Conservation (phyloP, 805 yeast genomes). For the Saturnispora quitensis region DNA sequence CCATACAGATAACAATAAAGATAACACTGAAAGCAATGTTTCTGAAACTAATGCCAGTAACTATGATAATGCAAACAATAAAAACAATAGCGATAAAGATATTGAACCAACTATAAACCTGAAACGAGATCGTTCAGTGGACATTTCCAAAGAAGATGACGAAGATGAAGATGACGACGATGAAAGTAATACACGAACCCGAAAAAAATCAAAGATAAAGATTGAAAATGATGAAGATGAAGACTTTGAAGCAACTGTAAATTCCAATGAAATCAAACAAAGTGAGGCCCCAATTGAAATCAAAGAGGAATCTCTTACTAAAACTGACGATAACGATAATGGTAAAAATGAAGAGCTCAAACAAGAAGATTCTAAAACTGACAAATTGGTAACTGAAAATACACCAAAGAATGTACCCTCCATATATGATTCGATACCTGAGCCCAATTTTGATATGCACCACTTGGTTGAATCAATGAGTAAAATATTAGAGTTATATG, state of each 20-base stretch:
- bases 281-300: background rate
- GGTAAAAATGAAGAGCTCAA: background rate
- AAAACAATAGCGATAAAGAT: background rate
- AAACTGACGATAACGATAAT: slow-evolving; percentile 8
- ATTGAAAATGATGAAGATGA: slow-evolving; percentile 6
- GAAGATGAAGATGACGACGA: slow-evolving; percentile 13
- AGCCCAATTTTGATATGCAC: slow-evolving; percentile 11
- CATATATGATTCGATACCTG: slow-evolving; percentile 23
- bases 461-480: slow-evolving; percentile 17
- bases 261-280: background rate
- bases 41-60: slow-evolving; percentile 8
- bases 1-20: background rate
- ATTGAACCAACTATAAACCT: slow-evolving; percentile 5
- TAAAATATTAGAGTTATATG: slow-evolving; percentile 18
- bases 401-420: slow-evolving; percentile 35
- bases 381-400: slow-evolving; percentile 16
- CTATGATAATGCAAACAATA: background rate
- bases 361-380: background rate
- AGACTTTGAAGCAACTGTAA: background rate
- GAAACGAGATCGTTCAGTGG: background rate
- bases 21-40: slow-evolving; percentile 1
- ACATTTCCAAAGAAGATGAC: background rate
- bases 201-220: slow-evolving; percentile 1
- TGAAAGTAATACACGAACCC: slow-evolving; percentile 8
- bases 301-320: slow-evolving; percentile 1